Evolutionary conservation across 1,139 yeast species (phyloP), one percentile per base, ranked within the genome.

Genomic region (Sugiyamaella novakii): DNA sequence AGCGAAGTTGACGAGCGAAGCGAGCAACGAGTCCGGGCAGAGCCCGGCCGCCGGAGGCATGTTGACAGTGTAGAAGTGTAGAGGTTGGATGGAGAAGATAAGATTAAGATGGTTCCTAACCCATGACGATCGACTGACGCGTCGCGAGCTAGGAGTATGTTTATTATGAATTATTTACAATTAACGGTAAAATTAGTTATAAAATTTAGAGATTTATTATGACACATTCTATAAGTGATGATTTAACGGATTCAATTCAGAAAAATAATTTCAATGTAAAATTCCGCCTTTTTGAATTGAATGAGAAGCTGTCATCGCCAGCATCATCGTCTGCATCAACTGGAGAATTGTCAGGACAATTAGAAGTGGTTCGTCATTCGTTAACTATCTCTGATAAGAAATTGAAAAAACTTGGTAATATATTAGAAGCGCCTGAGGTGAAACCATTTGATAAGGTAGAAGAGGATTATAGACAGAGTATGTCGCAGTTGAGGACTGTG

Each of bases 241-340:
- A 25, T 49, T 28, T 42, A 18, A 21, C 39, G 12, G 19, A 31
- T 6, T 18, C n/a, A 5, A 42, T 42, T 24, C 21, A 50, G 21
- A 50, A 53, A 4, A 56, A 53, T 50, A 55, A 57, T 34, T 58
- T 58, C 46, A 46, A 53, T 27, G 45, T 55, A 25, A 57, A 57
- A 39, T 49, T 57, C 40, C 51, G 46, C 29, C 36, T 56, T 17
- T 56, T 55, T 43, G 54, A 52, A 49, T 43, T 58, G 31, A 48
- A 51, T 34, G 55, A 52, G 39, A 43, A 42, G 44, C 46, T 54
- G 30, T 28, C 40, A 34, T 2, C 21, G 33, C n/a, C 10, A 15
- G 22, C 40, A 11, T 39, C 35, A 12, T 27, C 21, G 7, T 7
- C 14, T n/a, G 8, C 28, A 7, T 40, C 43, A 2, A 33, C 27